Percentiles rank a stretch among this genome's conserved stretches.
Evolutionary conservation across 2,329 filamentous ascomycete species (phyloP).

Genomic region (Botryosphaeria dothidea): DNA sequence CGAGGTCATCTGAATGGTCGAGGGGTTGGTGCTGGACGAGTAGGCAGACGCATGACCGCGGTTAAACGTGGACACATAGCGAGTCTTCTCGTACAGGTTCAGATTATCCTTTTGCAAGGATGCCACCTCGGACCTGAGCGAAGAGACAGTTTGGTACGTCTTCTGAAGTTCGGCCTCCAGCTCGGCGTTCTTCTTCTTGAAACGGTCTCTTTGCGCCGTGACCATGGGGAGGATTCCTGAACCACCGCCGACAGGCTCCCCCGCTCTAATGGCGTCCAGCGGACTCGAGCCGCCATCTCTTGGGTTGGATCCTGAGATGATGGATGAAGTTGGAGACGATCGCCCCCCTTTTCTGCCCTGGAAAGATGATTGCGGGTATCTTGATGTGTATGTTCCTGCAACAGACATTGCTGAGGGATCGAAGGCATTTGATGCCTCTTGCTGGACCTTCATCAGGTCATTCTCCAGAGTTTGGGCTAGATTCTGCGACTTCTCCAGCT

Average conservation of each 20-base stretch:
- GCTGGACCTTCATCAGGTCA: constrained; percentile 84
- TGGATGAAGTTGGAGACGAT: constrained; percentile 91
- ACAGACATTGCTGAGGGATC: constrained; percentile 86
- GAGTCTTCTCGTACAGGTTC: constrained; percentile 93
- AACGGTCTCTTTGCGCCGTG: constrained; percentile 93
- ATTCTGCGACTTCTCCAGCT: constrained; percentile 80
- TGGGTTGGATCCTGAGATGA: constrained; percentile 89
- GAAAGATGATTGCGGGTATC: constrained; percentile 67
- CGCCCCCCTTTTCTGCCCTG: constrained; percentile 63
- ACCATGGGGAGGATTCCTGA: constrained; percentile 97
- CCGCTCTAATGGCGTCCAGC: constrained; percentile 61
- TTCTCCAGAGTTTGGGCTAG: constrained; percentile 89
- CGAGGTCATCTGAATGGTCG: constrained; percentile 63
- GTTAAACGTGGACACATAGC: constrained; percentile 93
- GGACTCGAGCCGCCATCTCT: constrained; percentile 23
- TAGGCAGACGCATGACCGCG: constrained; percentile 60
- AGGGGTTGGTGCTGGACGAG: constrained; percentile 71
- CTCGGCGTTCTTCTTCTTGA: constrained; percentile 93
- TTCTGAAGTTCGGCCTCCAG: constrained; percentile 89
- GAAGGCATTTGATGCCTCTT: constrained; percentile 79
- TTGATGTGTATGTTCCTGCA: constrained; percentile 84
- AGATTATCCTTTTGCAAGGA: constrained; percentile 95
- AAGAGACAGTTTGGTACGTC: constrained; percentile 76
- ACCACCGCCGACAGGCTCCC: constrained; percentile 70
- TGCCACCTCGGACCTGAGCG: constrained; percentile 85